Evolutionary conservation across 768 basidiomycete species (phyloP), one percentile per base, ranked within the genome.

Genomic region (Lactifluus pinguis): DNA sequence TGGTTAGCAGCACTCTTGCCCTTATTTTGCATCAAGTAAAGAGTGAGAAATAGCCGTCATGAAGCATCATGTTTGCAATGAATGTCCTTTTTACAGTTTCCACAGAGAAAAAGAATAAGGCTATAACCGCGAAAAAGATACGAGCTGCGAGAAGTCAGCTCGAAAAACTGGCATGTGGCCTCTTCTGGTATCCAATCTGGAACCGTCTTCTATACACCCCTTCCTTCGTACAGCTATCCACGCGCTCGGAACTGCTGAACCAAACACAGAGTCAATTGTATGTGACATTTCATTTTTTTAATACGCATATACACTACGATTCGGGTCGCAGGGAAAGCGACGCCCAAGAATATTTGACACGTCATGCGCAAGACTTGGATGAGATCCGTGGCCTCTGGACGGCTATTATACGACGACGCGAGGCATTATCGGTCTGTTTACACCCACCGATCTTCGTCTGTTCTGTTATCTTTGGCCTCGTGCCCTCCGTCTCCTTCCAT

Each of bases 61-160:
- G 1, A 11, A 7, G 21, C 10, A 25, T 49, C 17, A 36, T 6
- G 4, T 3, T 19, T 34, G 19, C 47, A 19, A 44, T n/a, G 36
- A 47, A 41, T 52, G 2, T 21, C 19, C 14, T 7, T 30, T 15
- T 8, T 38, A 51, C 19, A 61, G 58, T 45, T 9, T 57, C 55
- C 15, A 21, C 41, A 17, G 44, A 57, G 38, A 63, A 53, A 29
- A 58, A 53, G 47, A 47, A 42, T 36, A 61, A 62, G 13, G 32
- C 6, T 6, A 50, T 49, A 30, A 30, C 39, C 29, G 49, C 44
- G 6, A 66, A 51, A 55, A 41, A 38, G 9, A 53, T 56, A 17
- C 65, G 50, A 15, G 51, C 50, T 21, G 54, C 30, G n/a, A 29
- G 49, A 63, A 34, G 49, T 29, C 52, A 67, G 38, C 39, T 55